Percentiles rank a stretch among this genome's conserved stretches.
Evolutionary conservation across 306 rosid species (phyloP).

Genomic region (Acacia crassicarpa): DNA sequence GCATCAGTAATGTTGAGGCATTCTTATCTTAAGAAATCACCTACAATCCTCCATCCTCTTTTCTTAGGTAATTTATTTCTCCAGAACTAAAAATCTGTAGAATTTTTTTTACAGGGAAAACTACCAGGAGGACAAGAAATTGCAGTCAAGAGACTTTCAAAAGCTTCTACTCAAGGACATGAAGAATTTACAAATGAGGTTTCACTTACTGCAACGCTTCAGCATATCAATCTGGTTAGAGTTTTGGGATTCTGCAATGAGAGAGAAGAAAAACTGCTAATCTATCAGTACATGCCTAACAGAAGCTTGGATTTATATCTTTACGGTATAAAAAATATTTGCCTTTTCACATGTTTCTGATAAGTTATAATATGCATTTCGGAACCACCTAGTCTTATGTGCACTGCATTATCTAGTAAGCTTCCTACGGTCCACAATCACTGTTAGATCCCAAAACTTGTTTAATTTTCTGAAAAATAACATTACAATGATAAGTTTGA

Average conservation of each 20-base stretch:
- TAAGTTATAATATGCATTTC: background rate
- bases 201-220: constrained; percentile 29
- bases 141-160: constrained; percentile 34
- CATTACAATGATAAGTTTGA: background rate
- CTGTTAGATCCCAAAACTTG: background rate
- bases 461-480: background rate
- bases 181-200: constrained; percentile 28
- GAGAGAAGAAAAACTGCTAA: background rate
- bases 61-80: background rate
- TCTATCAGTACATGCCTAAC: background rate
- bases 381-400: background rate
- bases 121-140: constrained; percentile 18
- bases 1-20: background rate
- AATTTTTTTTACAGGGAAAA: constrained; percentile 30
- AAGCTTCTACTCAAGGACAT: constrained; percentile 20
- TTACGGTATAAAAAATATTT: background rate
- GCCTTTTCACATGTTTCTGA: background rate
- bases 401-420: background rate
- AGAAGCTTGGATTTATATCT: constrained; percentile 2
- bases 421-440: background rate
- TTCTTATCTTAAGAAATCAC: background rate
- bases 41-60: background rate
- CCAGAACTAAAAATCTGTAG: background rate
- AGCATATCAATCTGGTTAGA: constrained; percentile 28
- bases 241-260: constrained; percentile 1